phyloP scores from a whole-genome alignment of 257 asterid genomes.

The Prunella vulgaris region DNA sequence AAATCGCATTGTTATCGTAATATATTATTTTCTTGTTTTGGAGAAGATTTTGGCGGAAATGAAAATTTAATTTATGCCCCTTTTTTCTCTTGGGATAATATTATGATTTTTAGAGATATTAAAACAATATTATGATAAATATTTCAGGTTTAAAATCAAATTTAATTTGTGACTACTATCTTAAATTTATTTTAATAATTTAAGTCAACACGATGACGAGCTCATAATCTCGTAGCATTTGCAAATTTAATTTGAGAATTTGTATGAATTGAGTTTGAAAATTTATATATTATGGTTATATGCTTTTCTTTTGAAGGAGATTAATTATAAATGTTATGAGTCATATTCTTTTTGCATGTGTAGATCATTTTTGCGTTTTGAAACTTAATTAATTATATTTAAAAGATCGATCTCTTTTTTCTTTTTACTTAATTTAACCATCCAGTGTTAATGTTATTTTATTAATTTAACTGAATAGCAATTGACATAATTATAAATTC shows the following conservation, averaged over 20 bases:
- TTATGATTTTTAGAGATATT: not conserved
- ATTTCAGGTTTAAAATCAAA: not conserved
- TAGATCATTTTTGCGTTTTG: too few relatives aligned
- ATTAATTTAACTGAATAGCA: not conserved
- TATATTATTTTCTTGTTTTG: constrained; percentile 1
- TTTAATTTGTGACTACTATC: not conserved
- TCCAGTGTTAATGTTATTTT: not conserved
- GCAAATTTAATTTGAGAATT: not conserved
- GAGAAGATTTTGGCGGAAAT: not conserved
- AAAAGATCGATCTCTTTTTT: not conserved
- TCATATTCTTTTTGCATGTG: too few relatives aligned
- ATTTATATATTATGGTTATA: not conserved
- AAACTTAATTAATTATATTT: not conserved
- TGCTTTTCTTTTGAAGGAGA: not conserved
- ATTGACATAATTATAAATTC: not conserved
- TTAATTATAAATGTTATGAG: not conserved
- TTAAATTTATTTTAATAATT: not conserved
- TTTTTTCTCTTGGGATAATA: not conserved
- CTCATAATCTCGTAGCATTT: not conserved
- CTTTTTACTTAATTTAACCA: not conserved
- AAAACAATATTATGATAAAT: not conserved
- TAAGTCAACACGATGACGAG: too few relatives aligned
- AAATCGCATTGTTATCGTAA: not conserved
- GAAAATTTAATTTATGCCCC: not conserved
- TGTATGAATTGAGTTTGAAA: constrained; percentile 1